Evolutionary conservation across 1,139 yeast species (phyloP), one percentile per base, ranked within the genome.

Genomic region (Taphrina wiesneri): DNA sequence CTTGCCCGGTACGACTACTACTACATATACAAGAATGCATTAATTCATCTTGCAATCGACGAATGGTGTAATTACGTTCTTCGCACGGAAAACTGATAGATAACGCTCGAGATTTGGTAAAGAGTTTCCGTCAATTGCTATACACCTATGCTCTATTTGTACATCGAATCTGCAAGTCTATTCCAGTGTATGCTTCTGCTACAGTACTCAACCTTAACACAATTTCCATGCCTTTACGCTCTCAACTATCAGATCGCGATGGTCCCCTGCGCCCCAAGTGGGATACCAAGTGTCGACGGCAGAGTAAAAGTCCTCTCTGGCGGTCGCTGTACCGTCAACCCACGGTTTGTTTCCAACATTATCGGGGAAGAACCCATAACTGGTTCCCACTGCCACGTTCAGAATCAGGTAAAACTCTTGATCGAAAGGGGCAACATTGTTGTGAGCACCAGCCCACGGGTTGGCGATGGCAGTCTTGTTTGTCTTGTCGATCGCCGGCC

Each of bases 351-450:
- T 56, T n/a, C 66, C 69, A 13, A 60, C 61, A 30, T 47, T 54
- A 25, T 68, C 70, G 3, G 67, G 63, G 34, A 68, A 68, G 47
- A 51, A 68, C 4, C 70, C 70, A 46, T 62, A 66, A 13, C 66
- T 63, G 32, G 69, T 68, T 32, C 70, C 70, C 17, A 67, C 70
- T 1, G 69, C 70, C 25, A 68, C 70, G 57, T 67, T 66, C 17
- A 68, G 43, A 21, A 67, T 67, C 54, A 68, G 34, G 62, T 66
- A 66, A 30, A 68, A 67, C 23, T 53, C 65, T 51, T 67, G 70
- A 52, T 68, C 70, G 19, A 68, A 68, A 17, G 70, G 70, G 2
- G 64, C 53, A 43, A 67, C 65, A 11, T 47, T 39, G 28, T 15
- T 19, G 52, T 61, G 57, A 30, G 57, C 45, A 13, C 46, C 67